Conservation (phyloP, 805 yeast genomes). For the Lachancea cidri region DNA sequence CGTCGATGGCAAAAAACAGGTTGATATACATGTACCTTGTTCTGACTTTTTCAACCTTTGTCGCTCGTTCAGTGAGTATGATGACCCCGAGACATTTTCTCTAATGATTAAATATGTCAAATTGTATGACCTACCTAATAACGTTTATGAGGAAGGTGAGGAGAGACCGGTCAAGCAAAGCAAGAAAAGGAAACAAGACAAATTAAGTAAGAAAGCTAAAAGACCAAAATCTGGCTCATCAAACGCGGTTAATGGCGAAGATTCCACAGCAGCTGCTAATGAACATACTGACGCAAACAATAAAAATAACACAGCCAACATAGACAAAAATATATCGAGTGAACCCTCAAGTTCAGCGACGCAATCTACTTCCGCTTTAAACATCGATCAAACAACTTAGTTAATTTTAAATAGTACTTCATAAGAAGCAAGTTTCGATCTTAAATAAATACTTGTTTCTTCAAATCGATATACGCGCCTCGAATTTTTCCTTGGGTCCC, state of each 20-base stretch:
- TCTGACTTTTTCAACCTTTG: slow-evolving; percentile 81
- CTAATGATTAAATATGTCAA: slow-evolving; percentile 70
- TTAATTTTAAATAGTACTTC: no score
- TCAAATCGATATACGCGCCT: background rate
- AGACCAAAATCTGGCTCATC: slow-evolving; percentile 31
- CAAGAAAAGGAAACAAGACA: slow-evolving; percentile 47
- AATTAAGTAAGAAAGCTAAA: slow-evolving; percentile 34
- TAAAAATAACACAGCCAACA: background rate
- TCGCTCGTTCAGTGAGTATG: slow-evolving; percentile 64
- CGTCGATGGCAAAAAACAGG: slow-evolving; percentile 48
- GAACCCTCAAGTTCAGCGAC: no score
- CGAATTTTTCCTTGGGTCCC: no score
- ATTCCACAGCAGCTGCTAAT: background rate
- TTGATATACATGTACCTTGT: slow-evolving; percentile 87
- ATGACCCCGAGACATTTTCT: slow-evolving; percentile 45
- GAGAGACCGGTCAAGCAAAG: slow-evolving; percentile 58
- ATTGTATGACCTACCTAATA: slow-evolving; percentile 74
- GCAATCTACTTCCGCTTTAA: no score
- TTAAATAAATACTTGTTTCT: background rate
- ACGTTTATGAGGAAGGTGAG: slow-evolving; percentile 80
- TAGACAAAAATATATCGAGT: no score
- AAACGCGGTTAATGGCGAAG: slow-evolving; percentile 2
- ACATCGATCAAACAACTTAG: no score
- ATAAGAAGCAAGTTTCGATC: no score
- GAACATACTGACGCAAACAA: background rate